These are phyloP conservation scores for Acanthamoeba sp. DNA, from an alignment of 208 protist genomes.

Conservation along the genomic window DNA sequence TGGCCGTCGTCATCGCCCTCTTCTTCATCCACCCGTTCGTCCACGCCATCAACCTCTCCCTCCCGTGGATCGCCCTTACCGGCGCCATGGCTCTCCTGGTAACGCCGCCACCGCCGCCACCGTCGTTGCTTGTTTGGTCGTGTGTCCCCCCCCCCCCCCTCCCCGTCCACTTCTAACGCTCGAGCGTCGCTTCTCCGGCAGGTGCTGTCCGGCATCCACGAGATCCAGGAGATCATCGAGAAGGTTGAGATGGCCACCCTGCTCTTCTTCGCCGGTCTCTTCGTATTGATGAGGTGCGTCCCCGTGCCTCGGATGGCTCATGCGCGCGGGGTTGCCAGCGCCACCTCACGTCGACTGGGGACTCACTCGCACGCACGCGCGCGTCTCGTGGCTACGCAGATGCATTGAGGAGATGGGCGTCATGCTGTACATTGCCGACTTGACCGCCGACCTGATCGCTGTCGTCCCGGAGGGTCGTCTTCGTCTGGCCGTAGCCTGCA, in stretches of 20 bases:
- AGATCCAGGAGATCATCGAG: neutral
- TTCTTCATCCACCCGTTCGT: constrained; percentile 84
- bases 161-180: neutral
- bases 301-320: constrained; percentile 23
- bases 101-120: neutral
- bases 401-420: constrained; percentile 74
- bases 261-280: constrained; percentile 85
- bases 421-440: constrained; percentile 79
- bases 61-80: constrained; percentile 75
- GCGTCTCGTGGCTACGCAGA: too few relatives aligned
- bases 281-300: constrained; percentile 82
- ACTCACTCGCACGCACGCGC: too few relatives aligned
- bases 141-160: neutral
- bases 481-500: too few relatives aligned
- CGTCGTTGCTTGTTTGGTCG: too few relatives aligned
- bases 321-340: too few relatives aligned
- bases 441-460: constrained; percentile 69
- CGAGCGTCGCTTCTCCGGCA: neutral
- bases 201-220: neutral
- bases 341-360: too few relatives aligned
- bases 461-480: constrained; percentile 42
- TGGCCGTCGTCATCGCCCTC: constrained; percentile 77
- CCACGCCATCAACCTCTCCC: constrained; percentile 64
- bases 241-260: constrained; percentile 85
- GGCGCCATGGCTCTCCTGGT: neutral